phyloP scores from a whole-genome alignment of 2,329 filamentous ascomycete genomes.

The Phaeophleospora eucalypticola region DNA sequence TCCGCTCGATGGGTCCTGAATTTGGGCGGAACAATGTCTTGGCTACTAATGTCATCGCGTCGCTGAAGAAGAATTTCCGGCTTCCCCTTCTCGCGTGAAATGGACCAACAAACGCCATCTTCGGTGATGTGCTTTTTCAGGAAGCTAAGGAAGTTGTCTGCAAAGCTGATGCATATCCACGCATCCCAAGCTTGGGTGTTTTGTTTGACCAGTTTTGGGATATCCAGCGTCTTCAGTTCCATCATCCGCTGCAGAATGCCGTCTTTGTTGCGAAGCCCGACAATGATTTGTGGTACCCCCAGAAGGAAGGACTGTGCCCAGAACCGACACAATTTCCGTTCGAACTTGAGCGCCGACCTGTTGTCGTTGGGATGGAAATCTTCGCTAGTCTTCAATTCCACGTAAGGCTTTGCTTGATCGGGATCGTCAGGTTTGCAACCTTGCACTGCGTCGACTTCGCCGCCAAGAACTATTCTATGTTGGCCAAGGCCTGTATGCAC shows the following conservation, averaged over 20 bases:
- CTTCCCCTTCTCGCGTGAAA: slow-evolving; percentile 59
- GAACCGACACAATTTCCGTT: slow-evolving; percentile 82
- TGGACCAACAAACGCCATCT: slow-evolving; percentile 72
- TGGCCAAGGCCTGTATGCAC: slow-evolving; percentile 83
- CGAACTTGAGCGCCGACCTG: slow-evolving; percentile 69
- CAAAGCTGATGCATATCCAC: slow-evolving; percentile 90
- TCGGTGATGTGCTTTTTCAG: slow-evolving; percentile 43
- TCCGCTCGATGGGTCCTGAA: slow-evolving; percentile 14
- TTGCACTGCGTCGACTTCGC: slow-evolving; percentile 93
- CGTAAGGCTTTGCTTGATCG: slow-evolving; percentile 75
- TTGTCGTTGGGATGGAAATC: slow-evolving; percentile 45
- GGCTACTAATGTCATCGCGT: slow-evolving; percentile 37
- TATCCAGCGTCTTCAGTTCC: slow-evolving; percentile 72
- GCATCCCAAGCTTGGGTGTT: slow-evolving; percentile 78
- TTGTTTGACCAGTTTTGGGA: slow-evolving; percentile 70
- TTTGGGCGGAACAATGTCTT: slow-evolving; percentile 10
- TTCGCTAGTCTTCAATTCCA: slow-evolving; percentile 85
- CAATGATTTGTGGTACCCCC: slow-evolving; percentile 84
- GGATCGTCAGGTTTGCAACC: slow-evolving; percentile 66
- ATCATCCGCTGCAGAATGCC: slow-evolving; percentile 70
- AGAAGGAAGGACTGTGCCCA: slow-evolving; percentile 96
- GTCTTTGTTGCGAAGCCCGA: slow-evolving; percentile 74
- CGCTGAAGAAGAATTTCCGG: slow-evolving; percentile 70
- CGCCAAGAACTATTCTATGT: slow-evolving; percentile 71
- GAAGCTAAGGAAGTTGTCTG: slow-evolving; percentile 64